phyloP scores from a whole-genome alignment of 176 grass and related monocot species.

The Puccinellia tenuiflora region DNA sequence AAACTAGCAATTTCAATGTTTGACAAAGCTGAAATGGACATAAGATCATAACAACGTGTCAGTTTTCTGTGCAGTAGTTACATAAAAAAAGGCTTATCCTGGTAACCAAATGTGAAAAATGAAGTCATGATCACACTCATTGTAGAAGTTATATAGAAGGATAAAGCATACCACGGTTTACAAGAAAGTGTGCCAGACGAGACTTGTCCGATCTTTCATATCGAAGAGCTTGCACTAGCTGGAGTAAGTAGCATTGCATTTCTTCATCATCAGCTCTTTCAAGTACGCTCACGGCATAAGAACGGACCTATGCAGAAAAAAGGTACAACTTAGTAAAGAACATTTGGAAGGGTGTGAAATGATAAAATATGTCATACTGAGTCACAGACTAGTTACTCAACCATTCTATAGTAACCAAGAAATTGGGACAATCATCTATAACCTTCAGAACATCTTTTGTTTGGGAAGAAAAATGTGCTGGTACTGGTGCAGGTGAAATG shows the following conservation, averaged over 20 bases:
- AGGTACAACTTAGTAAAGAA: not conserved
- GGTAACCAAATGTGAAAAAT: not conserved
- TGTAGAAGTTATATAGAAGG: not conserved
- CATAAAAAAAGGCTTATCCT: not conserved
- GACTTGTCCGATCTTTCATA: conserved; percentile 95
- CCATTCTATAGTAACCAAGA: not conserved
- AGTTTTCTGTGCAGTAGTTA: not conserved
- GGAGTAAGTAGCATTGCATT: conserved; percentile 83
- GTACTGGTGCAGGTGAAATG: not conserved
- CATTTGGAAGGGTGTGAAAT: not conserved
- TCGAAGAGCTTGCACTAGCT: conserved; percentile 89
- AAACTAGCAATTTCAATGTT: conserved; percentile 96
- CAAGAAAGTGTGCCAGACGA: conserved; percentile 71
- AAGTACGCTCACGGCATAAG: conserved; percentile 81
- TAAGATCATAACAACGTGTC: not conserved
- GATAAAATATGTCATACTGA: not conserved
- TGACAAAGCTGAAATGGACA: conserved; percentile 59
- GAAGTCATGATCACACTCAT: not conserved
- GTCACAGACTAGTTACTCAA: not conserved
- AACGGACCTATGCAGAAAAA: conserved; percentile 63
- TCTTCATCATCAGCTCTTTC: conserved; percentile 92
- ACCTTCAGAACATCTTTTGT: not conserved
- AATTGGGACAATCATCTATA: not conserved
- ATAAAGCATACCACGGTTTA: conserved; percentile 59
- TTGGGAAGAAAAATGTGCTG: not conserved